A percentile compares a stretch with the other conserved stretches of the same genome.
phyloP scores from a whole-genome alignment of 768 basidiomycete species.

The Suillus occidentalis region DNA sequence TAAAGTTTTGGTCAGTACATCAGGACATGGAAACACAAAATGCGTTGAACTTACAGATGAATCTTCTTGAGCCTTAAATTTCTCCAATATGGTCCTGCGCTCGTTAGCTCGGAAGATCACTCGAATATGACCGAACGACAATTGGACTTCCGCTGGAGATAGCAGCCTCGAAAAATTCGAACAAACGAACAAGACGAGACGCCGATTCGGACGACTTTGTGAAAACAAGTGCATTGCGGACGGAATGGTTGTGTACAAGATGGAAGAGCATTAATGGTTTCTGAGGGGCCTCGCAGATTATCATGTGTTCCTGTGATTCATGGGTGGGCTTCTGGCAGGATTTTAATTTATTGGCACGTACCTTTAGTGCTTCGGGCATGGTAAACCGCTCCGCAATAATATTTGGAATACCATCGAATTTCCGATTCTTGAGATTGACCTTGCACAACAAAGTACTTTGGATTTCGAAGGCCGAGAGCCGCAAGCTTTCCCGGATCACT shows the following conservation, averaged over 20 bases:
- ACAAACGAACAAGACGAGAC: constrained; percentile 72
- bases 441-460: constrained; percentile 89
- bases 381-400: constrained; percentile 75
- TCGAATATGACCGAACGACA: constrained; percentile 76
- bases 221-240: constrained; percentile 83
- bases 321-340: constrained; percentile 4
- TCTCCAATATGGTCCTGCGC: constrained; percentile 72
- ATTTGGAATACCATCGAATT: constrained; percentile 43
- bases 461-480: constrained; percentile 71
- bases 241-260: constrained; percentile 62
- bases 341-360: constrained; percentile 33
- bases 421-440: constrained; percentile 37
- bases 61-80: constrained; percentile 81
- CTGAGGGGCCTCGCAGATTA: constrained; percentile 71
- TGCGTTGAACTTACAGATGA: constrained; percentile 61
- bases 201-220: constrained; percentile 97
- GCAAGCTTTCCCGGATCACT: constrained; percentile 92
- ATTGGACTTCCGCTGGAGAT: constrained; percentile 27
- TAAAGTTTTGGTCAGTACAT: constrained; percentile 30
- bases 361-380: constrained; percentile 76
- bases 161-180: constrained; percentile 76
- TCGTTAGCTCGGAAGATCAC: constrained; percentile 75
- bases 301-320: constrained; percentile 73
- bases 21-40: constrained; percentile 1
- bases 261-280: constrained; percentile 92